phyloP scores from a whole-genome alignment of 1,284 basidiomycete genomes.

The Meripilus lineatus region DNA sequence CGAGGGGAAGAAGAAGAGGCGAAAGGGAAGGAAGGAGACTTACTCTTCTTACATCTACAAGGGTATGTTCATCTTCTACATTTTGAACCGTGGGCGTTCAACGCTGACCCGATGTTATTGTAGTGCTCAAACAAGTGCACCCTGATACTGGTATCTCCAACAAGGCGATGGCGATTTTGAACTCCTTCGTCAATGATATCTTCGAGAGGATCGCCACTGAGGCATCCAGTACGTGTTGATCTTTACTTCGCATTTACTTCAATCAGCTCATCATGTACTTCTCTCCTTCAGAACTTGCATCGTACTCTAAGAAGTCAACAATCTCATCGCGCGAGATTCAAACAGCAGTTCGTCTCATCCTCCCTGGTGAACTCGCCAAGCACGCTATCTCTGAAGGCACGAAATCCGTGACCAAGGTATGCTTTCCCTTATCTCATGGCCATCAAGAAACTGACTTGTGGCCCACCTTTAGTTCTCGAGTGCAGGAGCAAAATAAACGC shows the following conservation, averaged over 20 bases:
- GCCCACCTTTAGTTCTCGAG: constrained; percentile 49
- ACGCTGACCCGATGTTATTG: constrained; percentile 4
- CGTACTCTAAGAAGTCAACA: constrained; percentile 92
- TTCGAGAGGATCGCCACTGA: constrained; percentile 92
- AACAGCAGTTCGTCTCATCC: constrained; percentile 86
- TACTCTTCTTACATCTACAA: constrained; percentile 96
- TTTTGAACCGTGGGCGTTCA: constrained; percentile 9
- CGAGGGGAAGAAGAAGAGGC: constrained; percentile 84
- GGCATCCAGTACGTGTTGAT: constrained; percentile 65
- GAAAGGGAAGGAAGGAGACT: constrained; percentile 87
- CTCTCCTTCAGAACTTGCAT: constrained; percentile 65
- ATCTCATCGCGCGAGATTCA: constrained; percentile 94
- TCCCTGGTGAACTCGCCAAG: constrained; percentile 84
- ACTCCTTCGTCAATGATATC: constrained; percentile 92
- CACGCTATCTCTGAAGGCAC: constrained; percentile 78
- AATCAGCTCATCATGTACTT: constrained; percentile 9
- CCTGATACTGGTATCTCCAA: constrained; percentile 97
- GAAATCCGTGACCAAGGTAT: constrained; percentile 43
- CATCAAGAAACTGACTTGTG: neutral
- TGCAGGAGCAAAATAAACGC: constrained; percentile 50
- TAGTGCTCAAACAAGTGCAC: constrained; percentile 89
- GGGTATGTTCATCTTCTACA: constrained; percentile 41
- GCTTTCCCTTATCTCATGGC: constrained; percentile 7
- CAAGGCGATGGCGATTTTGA: constrained; percentile 95
- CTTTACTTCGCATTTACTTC: neutral